Percentiles rank a stretch among this genome's conserved stretches.
Conservation (phyloP, 495 filamentous ascomycete genomes). For the Lophium mytilinum region DNA sequence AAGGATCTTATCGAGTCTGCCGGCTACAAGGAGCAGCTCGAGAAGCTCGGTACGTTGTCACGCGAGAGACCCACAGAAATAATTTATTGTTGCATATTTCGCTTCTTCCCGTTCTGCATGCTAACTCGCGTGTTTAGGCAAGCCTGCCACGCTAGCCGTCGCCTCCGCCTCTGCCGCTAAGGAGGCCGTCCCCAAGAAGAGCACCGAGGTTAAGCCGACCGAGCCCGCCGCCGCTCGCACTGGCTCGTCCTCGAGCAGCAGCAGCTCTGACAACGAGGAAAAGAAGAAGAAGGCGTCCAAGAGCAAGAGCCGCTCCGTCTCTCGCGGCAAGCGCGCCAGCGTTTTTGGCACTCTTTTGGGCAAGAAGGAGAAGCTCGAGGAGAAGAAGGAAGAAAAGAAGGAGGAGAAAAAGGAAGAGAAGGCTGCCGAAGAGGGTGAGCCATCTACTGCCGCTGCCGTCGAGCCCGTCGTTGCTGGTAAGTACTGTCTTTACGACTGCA, state of each 20-base stretch:
- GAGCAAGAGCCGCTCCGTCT: conserved; percentile 60
- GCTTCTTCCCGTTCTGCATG: conserved; percentile 28
- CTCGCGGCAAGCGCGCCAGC: conserved; percentile 70
- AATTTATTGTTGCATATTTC: conserved; percentile 15
- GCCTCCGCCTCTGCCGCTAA: conserved; percentile 25
- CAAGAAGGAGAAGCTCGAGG: conserved; percentile 50
- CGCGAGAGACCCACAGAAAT: background rate
- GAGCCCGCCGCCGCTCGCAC: conserved; percentile 23
- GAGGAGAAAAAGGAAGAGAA: conserved; percentile 41
- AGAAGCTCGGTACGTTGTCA: conserved; percentile 35
- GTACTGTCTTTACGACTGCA: conserved; percentile 12
- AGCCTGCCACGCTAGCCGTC: conserved; percentile 28
- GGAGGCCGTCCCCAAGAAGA: conserved; percentile 32
- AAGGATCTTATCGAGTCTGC: conserved; percentile 35
- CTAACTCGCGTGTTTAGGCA: conserved; percentile 35
- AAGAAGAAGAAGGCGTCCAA: conserved; percentile 28
- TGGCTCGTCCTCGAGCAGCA: conserved; percentile 23
- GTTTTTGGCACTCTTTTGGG: conserved; percentile 70
- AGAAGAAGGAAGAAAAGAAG: conserved; percentile 42
- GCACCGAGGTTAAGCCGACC: conserved; percentile 30
- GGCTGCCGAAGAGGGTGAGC: conserved; percentile 17
- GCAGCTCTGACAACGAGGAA: conserved; percentile 37
- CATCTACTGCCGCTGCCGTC: conserved; percentile 4
- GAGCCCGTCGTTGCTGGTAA: conserved; percentile 27
- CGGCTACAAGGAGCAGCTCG: conserved; percentile 42